Base-by-base conservation (phyloP, 192 early-diverging fungal species). In the Backusella morwellensis region DNA sequence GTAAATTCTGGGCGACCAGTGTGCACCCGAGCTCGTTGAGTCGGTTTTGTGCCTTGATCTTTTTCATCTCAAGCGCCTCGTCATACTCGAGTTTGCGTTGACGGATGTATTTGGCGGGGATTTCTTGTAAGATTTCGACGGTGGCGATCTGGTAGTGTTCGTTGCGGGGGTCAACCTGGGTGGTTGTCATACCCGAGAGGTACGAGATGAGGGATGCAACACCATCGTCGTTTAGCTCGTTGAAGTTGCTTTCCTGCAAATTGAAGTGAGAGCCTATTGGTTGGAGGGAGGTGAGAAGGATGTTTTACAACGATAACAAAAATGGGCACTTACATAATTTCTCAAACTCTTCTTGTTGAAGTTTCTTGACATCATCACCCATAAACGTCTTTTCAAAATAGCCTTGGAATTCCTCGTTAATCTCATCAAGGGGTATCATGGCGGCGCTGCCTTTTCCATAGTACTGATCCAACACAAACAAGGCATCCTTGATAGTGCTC, bases 261-360 rank as follows among this genome's bases (percentile, higher is more conserved):
- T 34, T 77, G 26, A 66, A 77, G 42, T 77, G 76, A 7, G 76
- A 77, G 32, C 76, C 76, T 77, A 54, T 50, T 14, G 50, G 35
- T 56, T 5, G 8, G 6, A 7, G 52, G 21, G 12, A 3, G 1
- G 7, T 35, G 3, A 44, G 34, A 29, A 29, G 0, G 14, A 14
- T 40, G 38, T 40, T 32, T 32, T 32, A 32, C 32, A 40, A 9
- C 8, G 42, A 17, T 3, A 17, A 5, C 1, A 44, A 4, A 14
- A 44, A 44, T 3, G 42, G 0, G 29, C 0, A 47, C 74, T 69
- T 72, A 77, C 76, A 70, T 21, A 77, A 26, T 44, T 77, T 54
- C 29, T 77, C 69, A 47, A 77, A 77, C 47, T 77, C 76, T 47
- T 77, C 70, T 77, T 72, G 38, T 19, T 77, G 76, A 3, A 77